Base-by-base conservation (phyloP, 2,329 filamentous ascomycete species). In the Stagonosporopsis vannaccii region DNA sequence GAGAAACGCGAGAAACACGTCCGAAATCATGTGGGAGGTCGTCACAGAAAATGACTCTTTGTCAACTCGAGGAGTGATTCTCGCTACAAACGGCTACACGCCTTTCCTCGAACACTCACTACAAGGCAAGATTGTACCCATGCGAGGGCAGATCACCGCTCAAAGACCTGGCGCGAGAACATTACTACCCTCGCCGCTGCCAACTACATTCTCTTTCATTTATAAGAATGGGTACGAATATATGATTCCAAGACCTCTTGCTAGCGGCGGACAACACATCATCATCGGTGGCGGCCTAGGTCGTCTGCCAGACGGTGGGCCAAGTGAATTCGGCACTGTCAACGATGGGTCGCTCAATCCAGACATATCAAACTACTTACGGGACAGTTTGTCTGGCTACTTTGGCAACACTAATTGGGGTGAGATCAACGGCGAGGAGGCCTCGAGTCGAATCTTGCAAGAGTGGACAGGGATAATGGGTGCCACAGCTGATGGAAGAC, bases 161-260 rank as follows among this genome's bases (percentile, higher is more conserved):
- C 75, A 78, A 30, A 60, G 63, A 30, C 73, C 75, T n/a, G 67
- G 74, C 11, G 77, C 37, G 48, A 73, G 20, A 62, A 76, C 43
- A 70, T 79, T 11, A 41, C 59, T 65, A 59, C 78, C 80, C 2
- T 54, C 51, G 1, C 69, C 79, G 11, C 65, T 86, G 25, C 69
- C 75, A 6, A 80, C 78, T 2, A 86, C 85, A 1, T 89, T 87
- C 64, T 86, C 81, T 19, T 86, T 90, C 61, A 83, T 88, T 23
- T 86, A 86, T 66, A 77, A 79, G 2, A 73, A 77, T 22, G 85
- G 87, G 0, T 89, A 87, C 66, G 88, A 90, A 58, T 90, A 90
- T 71, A 85, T 90, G 80, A 83, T 90, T 8, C 80, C 84, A 1
- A 79, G 85, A 1, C 82, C 82, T 0, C 41, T 68, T 0, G 17